A percentile compares a stretch with the other conserved stretches of the same genome.
Evolutionary conservation across 176 grass and related monocot genomes (phyloP).

Genomic region (Stipa capillata): DNA sequence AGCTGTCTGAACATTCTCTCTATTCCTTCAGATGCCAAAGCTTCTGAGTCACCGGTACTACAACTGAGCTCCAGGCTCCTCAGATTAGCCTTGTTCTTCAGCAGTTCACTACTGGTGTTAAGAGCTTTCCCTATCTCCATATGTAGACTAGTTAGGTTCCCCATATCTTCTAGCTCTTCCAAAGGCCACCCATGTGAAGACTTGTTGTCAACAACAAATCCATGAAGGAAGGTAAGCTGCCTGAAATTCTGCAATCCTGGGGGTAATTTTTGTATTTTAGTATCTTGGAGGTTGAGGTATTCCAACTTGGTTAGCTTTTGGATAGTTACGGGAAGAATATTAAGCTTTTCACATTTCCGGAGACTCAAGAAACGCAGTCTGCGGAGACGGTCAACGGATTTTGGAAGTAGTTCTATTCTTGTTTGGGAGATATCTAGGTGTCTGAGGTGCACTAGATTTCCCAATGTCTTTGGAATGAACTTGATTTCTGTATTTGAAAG

Average conservation of each 20-base stretch:
- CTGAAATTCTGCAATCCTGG: slow-evolving; percentile 11
- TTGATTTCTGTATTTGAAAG: slow-evolving; percentile 9
- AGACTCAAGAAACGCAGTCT: slow-evolving; percentile 34
- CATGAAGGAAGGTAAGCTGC: slow-evolving; percentile 9
- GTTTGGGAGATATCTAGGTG: slow-evolving; percentile 27
- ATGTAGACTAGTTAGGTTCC: not conserved
- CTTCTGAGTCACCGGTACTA: not conserved
- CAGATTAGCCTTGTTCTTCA: slow-evolving; percentile 13
- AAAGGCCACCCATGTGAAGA: not conserved
- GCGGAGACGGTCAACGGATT: slow-evolving; percentile 1
- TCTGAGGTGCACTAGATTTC: slow-evolving; percentile 27
- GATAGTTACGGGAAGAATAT: slow-evolving; percentile 2
- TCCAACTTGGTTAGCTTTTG: slow-evolving; percentile 15
- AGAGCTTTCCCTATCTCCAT: not conserved
- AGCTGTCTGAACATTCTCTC: slow-evolving; percentile 5
- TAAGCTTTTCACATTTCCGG: not conserved
- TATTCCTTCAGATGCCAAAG: not conserved
- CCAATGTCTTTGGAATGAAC: slow-evolving; percentile 11
- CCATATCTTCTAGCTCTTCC: slow-evolving; percentile 19
- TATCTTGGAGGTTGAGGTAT: slow-evolving; percentile 22
- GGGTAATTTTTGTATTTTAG: not conserved
- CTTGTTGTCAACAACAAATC: slow-evolving; percentile 4
- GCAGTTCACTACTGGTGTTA: not conserved
- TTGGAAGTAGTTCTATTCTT: slow-evolving; percentile 8
- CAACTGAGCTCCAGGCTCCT: slow-evolving; percentile 14